These are phyloP conservation scores for Tuber microsphaerosporum DNA, from an alignment of 495 filamentous ascomycete species.

Conservation along the genomic window DNA sequence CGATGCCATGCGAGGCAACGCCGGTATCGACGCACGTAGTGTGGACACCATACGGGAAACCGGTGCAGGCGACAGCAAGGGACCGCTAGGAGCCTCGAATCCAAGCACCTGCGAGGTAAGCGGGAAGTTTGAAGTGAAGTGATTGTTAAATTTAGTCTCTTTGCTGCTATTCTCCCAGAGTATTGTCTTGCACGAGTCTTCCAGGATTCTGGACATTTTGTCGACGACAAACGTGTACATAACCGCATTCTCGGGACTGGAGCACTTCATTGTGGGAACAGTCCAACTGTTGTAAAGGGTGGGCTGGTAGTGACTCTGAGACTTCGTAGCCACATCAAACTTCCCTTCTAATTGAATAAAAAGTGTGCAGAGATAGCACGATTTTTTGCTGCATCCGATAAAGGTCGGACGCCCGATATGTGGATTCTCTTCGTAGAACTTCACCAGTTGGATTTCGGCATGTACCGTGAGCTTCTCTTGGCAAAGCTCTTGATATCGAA, in stretches of 20 bases:
- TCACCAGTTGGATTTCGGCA: slow-evolving; percentile 41
- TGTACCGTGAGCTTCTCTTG: slow-evolving; percentile 30
- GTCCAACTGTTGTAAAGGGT: slow-evolving; percentile 38
- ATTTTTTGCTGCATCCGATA: slow-evolving; percentile 41
- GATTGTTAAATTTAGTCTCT: neutral
- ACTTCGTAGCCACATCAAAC: slow-evolving; percentile 35
- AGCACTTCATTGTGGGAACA: slow-evolving; percentile 36
- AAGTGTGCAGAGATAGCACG: slow-evolving; percentile 36
- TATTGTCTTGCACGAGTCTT: slow-evolving; percentile 34
- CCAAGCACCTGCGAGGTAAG: neutral
- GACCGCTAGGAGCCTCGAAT: neutral
- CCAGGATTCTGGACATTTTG: slow-evolving; percentile 36
- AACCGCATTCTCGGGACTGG: slow-evolving; percentile 23
- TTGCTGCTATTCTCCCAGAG: slow-evolving; percentile 24
- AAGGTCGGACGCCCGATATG: slow-evolving; percentile 24
- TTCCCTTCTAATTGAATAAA: slow-evolving; percentile 38
- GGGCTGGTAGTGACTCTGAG: slow-evolving; percentile 15
- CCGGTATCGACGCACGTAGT: neutral
- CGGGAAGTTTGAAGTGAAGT: neutral
- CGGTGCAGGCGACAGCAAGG: neutral
- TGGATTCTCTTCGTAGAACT: slow-evolving; percentile 40
- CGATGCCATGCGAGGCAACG: neutral
- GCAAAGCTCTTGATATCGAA: slow-evolving; percentile 34
- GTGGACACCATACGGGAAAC: neutral
- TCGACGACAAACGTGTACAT: slow-evolving; percentile 34